Conservation (phyloP, 305 asterid species). For the Fraxinus latifolia region DNA sequence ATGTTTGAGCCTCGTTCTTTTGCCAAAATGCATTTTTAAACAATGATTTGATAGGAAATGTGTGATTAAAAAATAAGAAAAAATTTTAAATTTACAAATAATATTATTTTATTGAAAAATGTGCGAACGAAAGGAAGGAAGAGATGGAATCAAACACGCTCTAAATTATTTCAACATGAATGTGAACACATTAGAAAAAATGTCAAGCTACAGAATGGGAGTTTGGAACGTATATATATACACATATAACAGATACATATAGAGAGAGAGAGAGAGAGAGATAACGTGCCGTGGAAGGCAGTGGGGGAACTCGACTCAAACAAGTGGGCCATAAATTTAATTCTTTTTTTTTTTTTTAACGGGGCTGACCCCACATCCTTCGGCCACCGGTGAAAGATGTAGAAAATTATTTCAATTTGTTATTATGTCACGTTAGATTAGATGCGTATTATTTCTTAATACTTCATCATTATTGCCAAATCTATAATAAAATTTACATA, state of each 20-base stretch:
- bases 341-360: background rate
- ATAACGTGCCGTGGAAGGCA: constrained; percentile 27
- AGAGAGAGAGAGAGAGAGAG: constrained; percentile 17
- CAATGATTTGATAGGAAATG: too few species aligned
- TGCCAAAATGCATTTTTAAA: too few species aligned
- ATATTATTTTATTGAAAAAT: too few species aligned
- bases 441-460: background rate
- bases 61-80: too few species aligned
- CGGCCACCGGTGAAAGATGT: constrained; percentile 25
- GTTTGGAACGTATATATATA: constrained; percentile 15
- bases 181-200: constrained; percentile 44
- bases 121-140: too few species aligned
- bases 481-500: too few species aligned
- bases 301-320: background rate
- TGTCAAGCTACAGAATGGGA: constrained; percentile 34
- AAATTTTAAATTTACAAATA: too few species aligned
- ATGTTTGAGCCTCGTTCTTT: too few species aligned
- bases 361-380: background rate
- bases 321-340: background rate
- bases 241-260: background rate
- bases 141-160: too few species aligned
- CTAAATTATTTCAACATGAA: constrained; percentile 28
- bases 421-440: background rate
- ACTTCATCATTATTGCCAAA: too few species aligned
- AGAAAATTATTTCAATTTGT: constrained; percentile 18